phyloP scores from a whole-genome alignment of 179 eudicot genomes.

The Carnegiea gigantea region DNA sequence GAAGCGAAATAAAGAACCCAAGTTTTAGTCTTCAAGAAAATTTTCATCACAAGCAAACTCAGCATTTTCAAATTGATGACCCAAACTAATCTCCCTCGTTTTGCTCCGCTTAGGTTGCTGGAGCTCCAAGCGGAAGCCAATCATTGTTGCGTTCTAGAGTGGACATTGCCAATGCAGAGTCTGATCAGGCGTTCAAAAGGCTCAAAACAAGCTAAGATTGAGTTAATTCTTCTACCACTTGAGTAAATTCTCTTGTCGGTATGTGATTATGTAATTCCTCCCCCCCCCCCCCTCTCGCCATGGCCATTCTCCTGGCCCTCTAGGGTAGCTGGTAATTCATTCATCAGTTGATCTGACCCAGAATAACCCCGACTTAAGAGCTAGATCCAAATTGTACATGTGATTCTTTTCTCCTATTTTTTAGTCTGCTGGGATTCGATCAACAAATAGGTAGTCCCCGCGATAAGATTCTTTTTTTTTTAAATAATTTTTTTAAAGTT shows the following conservation, averaged over 20 bases:
- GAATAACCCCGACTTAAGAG: slow-evolving; percentile 28
- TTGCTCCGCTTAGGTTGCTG: slow-evolving; percentile 37
- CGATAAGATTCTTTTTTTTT: slow-evolving; percentile 18
- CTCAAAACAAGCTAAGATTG: slow-evolving; percentile 50
- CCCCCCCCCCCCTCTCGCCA: slow-evolving; percentile 8
- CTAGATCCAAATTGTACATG: slow-evolving; percentile 57
- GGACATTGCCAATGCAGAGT: slow-evolving; percentile 43
- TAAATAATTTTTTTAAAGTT: slow-evolving; percentile 9
- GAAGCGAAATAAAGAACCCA: too few relatives aligned
- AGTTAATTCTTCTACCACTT: slow-evolving; percentile 5
- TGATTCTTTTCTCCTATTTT: slow-evolving; percentile 12
- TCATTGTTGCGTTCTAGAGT: slow-evolving; percentile 32
- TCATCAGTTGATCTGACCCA: slow-evolving; percentile 26
- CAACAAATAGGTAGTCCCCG: slow-evolving; percentile 31
- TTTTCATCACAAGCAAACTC: too few relatives aligned
- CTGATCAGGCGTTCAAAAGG: slow-evolving; percentile 58
- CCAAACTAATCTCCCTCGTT: not conserved
- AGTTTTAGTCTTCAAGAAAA: too few relatives aligned
- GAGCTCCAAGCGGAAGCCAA: slow-evolving; percentile 29
- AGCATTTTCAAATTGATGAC: too few relatives aligned
- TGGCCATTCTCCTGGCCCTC: slow-evolving; percentile 10
- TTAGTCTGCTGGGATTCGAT: slow-evolving; percentile 14
- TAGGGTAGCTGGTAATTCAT: slow-evolving; percentile 20
- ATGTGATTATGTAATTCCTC: slow-evolving; percentile 51
- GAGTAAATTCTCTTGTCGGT: slow-evolving; percentile 34